Evolutionary conservation across 441 rosid species (phyloP), one percentile per base, ranked within the genome.

Genomic region (Erodium moschatum): DNA sequence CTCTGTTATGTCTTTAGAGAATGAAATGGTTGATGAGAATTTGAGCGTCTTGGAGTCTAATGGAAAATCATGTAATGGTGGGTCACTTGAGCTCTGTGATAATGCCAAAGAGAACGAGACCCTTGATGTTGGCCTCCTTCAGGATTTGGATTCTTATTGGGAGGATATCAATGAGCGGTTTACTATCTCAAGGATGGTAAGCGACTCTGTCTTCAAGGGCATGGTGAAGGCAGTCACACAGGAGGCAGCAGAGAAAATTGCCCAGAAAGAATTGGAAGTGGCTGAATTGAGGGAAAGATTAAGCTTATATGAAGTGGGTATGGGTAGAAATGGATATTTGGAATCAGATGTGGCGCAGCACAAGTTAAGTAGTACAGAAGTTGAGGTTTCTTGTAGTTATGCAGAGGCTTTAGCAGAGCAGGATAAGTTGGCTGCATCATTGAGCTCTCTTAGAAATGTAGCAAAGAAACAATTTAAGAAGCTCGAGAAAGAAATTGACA

Each of bases 141-240:
- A 85, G 62, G 89, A 85, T 56, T 78, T 87, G 6, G 96, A 94
- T 70, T 80, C 79, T 4, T 90, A 83, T 67, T 79, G 71, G 78
- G 87, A 91, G 11, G 96, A 84, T 80, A 75, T 94, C 20, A 72
- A 72, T 6, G 85, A 80, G 12, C 74, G 90, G 4, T 70, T 94
- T 67, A 77, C 75, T 11, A 75, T 91, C 81, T 91, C 97, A 0
- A 86, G 97, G 70, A 84, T 84, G 84, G 99, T 94, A 46, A 87
- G 79, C 33, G 88, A 91, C 50, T 87, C 97, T 0, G 82, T 94
- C 70, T 77, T 89, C 21, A 89, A 78, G 80, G 99, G 92, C 56
- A 78, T 85, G 83, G 82, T 91, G 16, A 83, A 72, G 50, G 99
- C 96, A 0, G 77, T 89, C 67, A 85, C 90, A 74, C 82, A 85